Conservation (phyloP, 2,329 filamentous ascomycete species). For the Fusarium zealandicum region DNA sequence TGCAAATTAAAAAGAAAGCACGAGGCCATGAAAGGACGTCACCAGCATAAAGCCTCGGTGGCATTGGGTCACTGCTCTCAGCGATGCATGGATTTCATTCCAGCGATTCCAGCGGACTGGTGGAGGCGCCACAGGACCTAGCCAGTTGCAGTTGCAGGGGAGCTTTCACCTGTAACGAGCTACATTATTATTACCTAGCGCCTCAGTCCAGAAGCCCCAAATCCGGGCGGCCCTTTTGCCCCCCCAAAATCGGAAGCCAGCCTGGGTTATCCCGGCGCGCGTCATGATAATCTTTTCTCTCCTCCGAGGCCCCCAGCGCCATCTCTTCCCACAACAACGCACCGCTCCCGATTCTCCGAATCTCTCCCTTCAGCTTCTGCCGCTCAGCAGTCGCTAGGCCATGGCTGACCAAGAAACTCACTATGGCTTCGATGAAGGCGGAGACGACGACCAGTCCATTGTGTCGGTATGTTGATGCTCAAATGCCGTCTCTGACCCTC, state of each 20-base stretch:
- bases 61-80: slow-evolving; percentile 9
- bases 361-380: slow-evolving; percentile 37
- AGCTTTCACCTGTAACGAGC: slow-evolving; percentile 16
- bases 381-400: slow-evolving; percentile 42
- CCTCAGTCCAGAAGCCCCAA: slow-evolving; percentile 32
- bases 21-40: slow-evolving; percentile 9
- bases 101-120: slow-evolving; percentile 23
- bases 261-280: slow-evolving; percentile 41
- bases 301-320: slow-evolving; percentile 19
- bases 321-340: slow-evolving; percentile 18
- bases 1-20: too few species aligned
- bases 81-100: slow-evolving; percentile 15
- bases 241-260: slow-evolving; percentile 28
- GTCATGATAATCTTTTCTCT: slow-evolving; percentile 40
- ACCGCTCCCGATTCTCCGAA: slow-evolving; percentile 24
- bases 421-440: slow-evolving; percentile 55
- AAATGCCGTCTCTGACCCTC: slow-evolving; percentile 10
- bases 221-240: slow-evolving; percentile 23
- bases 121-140: slow-evolving; percentile 10
- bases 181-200: slow-evolving; percentile 28
- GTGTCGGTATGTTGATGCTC: slow-evolving; percentile 48
- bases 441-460: slow-evolving; percentile 58
- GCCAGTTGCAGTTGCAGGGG: slow-evolving; percentile 34
- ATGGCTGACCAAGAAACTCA: slow-evolving; percentile 55
- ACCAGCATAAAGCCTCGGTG: slow-evolving; percentile 7